These are phyloP conservation scores for Claviceps africana DNA, from an alignment of 2,329 filamentous ascomycete genomes.

Conservation along the genomic window DNA sequence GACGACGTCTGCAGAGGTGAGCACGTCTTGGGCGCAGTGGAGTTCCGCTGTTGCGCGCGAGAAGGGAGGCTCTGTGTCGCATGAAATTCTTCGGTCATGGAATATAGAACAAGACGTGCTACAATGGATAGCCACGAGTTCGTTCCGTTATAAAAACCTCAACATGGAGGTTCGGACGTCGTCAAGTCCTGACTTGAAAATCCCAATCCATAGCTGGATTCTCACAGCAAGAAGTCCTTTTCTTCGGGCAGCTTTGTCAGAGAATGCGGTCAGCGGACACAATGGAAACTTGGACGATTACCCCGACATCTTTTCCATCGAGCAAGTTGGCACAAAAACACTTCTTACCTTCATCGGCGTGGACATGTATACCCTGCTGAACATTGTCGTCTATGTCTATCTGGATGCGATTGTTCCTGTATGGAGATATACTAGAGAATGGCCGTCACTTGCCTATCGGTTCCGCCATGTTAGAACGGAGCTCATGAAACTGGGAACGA, in stretches of 20 bases:
- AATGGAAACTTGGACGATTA: conserved; percentile 7
- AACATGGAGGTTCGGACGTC: conserved; percentile 39
- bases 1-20: conserved; percentile 11
- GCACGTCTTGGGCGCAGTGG: conserved; percentile 27
- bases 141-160: conserved; percentile 25
- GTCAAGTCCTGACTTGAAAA: conserved; percentile 49
- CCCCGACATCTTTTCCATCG: conserved; percentile 18
- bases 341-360: conserved; percentile 52
- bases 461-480: conserved; percentile 73
- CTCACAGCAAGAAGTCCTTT: conserved; percentile 59
- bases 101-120: conserved; percentile 51
- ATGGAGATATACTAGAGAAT: conserved; percentile 66
- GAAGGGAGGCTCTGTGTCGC: conserved; percentile 35
- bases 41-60: conserved; percentile 22
- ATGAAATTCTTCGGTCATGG: conserved; percentile 44
- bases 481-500: conserved; percentile 70
- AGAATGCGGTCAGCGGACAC: conserved; percentile 29
- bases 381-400: conserved; percentile 69
- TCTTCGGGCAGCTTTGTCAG: conserved; percentile 47
- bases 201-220: conserved; percentile 76
- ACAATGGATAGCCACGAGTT: conserved; percentile 30
- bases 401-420: conserved; percentile 68
- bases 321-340: conserved; percentile 32
- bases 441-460: conserved; percentile 50
- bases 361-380: conserved; percentile 67